Evolutionary conservation across 202 grass and related monocot species (phyloP).

Genomic region (Carex arenaria): DNA sequence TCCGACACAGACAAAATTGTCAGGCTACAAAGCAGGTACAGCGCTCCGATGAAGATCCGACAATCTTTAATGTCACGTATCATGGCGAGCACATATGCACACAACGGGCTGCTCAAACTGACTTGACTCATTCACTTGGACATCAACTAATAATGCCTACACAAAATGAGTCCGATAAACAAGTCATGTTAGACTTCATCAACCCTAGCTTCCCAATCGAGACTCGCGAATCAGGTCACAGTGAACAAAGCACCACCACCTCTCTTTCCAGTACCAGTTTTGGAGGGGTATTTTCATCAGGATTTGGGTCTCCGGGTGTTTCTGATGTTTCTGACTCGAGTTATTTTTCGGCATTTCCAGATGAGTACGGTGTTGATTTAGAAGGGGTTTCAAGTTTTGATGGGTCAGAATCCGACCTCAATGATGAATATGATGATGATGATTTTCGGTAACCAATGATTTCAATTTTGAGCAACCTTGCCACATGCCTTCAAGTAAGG

Average conservation of each 20-base stretch:
- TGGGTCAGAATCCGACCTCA: constrained; percentile 36
- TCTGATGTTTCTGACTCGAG: too few species aligned
- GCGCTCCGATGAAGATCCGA: constrained; percentile 56
- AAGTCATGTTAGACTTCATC: constrained; percentile 25
- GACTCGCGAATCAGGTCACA: not conserved
- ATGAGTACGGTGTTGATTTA: not conserved
- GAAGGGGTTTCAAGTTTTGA: not conserved
- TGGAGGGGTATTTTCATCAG: constrained; percentile 20
- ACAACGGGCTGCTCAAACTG: constrained; percentile 14
- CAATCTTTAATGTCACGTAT: constrained; percentile 68
- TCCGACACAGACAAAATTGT: constrained; percentile 42
- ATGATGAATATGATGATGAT: constrained; percentile 28
- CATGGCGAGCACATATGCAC: constrained; percentile 58
- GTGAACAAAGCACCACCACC: not conserved
- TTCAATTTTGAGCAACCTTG: not conserved
- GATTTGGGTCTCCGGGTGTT: not conserved
- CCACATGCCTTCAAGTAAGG: constrained; percentile 1
- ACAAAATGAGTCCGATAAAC: constrained; percentile 12
- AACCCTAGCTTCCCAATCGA: constrained; percentile 17
- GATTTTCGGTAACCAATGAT: not conserved
- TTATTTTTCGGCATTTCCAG: constrained; percentile 8
- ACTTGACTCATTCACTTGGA: not conserved
- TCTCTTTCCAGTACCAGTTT: not conserved
- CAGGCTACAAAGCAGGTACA: constrained; percentile 69
- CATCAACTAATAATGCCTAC: not conserved